These are phyloP conservation scores for Colletotrichum sp. DNA, from an alignment of 2,329 filamentous ascomycete genomes.

Conservation along the genomic window DNA sequence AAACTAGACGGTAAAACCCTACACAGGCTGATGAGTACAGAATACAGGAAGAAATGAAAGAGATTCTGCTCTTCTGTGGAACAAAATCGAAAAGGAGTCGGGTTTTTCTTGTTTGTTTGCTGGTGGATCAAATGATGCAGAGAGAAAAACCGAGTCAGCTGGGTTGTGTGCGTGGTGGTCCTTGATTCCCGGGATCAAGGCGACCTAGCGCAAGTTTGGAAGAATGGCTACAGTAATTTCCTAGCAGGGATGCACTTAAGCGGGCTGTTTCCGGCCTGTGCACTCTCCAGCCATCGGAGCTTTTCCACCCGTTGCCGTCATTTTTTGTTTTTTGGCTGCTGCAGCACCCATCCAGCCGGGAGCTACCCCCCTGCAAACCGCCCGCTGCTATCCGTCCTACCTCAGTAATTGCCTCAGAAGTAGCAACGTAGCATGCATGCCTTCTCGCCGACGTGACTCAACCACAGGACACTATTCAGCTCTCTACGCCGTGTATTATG, in stretches of 20 bases:
- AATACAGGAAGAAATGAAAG: neutral
- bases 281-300: neutral
- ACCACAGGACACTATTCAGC: neutral
- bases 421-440: constrained; percentile 7
- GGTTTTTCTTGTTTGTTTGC: neutral
- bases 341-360: neutral
- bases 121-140: neutral
- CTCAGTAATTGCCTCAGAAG: neutral
- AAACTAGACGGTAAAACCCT: neutral
- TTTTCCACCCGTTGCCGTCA: neutral
- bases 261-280: neutral
- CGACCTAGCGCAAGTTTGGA: neutral
- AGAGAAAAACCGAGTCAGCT: neutral
- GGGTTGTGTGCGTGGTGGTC: neutral
- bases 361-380: neutral
- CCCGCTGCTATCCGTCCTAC: neutral
- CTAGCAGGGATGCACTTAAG: neutral
- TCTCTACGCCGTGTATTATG: neutral
- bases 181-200: neutral
- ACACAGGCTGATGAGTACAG: neutral
- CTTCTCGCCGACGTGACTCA: constrained; percentile 14
- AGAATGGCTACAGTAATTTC: neutral
- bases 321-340: neutral
- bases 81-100: neutral
- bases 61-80: neutral